These are phyloP conservation scores for Lasiosphaeria miniovina DNA, from an alignment of 495 filamentous ascomycete species.

Conservation along the genomic window DNA sequence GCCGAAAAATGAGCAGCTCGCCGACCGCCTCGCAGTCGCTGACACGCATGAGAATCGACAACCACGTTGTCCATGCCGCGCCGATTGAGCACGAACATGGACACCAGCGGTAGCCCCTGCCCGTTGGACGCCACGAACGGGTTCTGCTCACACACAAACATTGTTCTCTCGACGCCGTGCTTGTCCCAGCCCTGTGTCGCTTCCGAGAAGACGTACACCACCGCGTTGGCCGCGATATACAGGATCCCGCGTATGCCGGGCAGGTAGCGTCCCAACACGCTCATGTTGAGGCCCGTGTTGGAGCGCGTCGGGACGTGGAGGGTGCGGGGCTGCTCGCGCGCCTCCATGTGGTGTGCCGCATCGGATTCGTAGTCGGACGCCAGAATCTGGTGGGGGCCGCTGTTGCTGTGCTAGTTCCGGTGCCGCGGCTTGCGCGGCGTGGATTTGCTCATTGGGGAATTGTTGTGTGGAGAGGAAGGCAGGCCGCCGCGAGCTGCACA, in stretches of 20 bases:
- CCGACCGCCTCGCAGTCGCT: conserved; percentile 40
- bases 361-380: conserved; percentile 66
- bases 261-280: conserved; percentile 72
- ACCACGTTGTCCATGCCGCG: conserved; percentile 42
- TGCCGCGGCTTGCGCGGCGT: conserved; percentile 35
- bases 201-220: conserved; percentile 72
- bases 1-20: conserved; percentile 42
- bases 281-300: conserved; percentile 78
- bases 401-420: conserved; percentile 38
- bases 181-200: conserved; percentile 70
- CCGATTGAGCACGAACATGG: conserved; percentile 48
- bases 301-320: conserved; percentile 49
- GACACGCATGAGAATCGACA: conserved; percentile 39
- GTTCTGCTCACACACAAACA: conserved; percentile 71
- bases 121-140: conserved; percentile 29
- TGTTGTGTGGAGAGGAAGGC: neutral
- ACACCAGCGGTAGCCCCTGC: conserved; percentile 28
- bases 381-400: conserved; percentile 29
- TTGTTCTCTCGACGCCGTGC: conserved; percentile 68
- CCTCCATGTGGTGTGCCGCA: conserved; percentile 40
- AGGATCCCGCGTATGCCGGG: conserved; percentile 64
- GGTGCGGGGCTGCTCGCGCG: conserved; percentile 22
- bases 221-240: conserved; percentile 72
- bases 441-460: conserved; percentile 24
- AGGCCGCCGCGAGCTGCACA: too few relatives aligned